Evolutionary conservation across 805 yeast genomes (phyloP), one percentile per base, ranked within the genome.

Genomic region (Lachancea mirantina): DNA sequence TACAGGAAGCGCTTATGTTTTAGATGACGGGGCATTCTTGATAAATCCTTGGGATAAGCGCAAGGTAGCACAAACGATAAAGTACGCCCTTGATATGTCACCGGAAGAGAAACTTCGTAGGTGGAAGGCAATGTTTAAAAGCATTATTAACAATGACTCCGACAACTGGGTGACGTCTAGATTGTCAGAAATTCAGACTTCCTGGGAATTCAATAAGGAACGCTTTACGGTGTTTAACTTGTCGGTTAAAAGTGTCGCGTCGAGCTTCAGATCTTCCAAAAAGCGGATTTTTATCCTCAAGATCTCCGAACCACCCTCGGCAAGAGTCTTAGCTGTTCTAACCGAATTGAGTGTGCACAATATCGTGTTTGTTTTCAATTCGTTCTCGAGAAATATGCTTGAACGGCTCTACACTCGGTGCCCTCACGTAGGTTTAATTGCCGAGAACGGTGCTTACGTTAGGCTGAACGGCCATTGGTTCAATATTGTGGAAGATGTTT

Each of bases 21-120:
- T 92, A 35, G 67, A 67, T 9, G 61, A 72, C 16, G 88, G 94
- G 8, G 78, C 95, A 3, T 40, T 83, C 3, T 57, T 85, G 22
- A 77, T 89, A 22, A 92, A 92, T 49, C 98, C 98, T 2, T 92
- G 96, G 94, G 89, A 87, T 57, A 65, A 72, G 18, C 70, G 67
- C 27, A 71, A 71, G 38, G 74, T 87, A 39, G 66, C 92, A 0
- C 65, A 72, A n/a, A 65, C 72, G 6, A 79, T 84, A 35, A 65
- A 73, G 40, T 36, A 47, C 6, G 84, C 84, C n/a, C 59, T 92
- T 24, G 74, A 72, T 10, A 76, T 87, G 85, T 36, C 67, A 4
- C 52, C 52, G 1, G 67, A 62, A n/a, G 89, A 81, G 40, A 76
- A 76, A 39, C 46, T 57, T 20, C 45, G 58, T 21, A 67, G 84